phyloP scores from a whole-genome alignment of 1,284 basidiomycete genomes.

The Ceratobasidium theobromae region DNA sequence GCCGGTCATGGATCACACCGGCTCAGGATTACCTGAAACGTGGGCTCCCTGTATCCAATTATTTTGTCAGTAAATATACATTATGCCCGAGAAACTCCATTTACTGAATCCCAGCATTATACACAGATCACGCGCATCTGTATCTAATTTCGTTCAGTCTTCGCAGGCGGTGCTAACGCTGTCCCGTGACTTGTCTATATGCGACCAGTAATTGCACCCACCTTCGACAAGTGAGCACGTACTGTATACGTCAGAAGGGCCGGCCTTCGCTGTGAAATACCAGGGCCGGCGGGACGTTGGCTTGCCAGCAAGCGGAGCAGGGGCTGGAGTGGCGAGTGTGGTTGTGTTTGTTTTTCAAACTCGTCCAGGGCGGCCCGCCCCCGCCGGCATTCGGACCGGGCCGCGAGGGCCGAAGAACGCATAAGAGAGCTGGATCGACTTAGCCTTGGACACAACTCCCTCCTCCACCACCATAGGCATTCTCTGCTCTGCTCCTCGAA shows the following conservation, averaged over 20 bases:
- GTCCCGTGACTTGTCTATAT: conserved; percentile 13
- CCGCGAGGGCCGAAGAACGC: conserved; percentile 19
- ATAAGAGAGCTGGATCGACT: conserved; percentile 26
- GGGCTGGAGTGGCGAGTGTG: conserved; percentile 4
- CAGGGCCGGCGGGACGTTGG: conserved; percentile 15
- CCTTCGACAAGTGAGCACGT: not conserved
- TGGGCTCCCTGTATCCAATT: not conserved
- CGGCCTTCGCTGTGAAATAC: conserved; percentile 4
- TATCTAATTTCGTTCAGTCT: conserved; percentile 4
- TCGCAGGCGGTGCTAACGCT: not conserved
- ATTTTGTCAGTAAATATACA: not conserved
- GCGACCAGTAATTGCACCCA: not conserved
- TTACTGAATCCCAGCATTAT: not conserved
- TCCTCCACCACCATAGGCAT: conserved; percentile 27
- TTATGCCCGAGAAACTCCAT: not conserved
- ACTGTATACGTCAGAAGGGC: not conserved
- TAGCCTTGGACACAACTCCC: conserved; percentile 6
- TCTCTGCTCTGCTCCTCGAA: conserved; percentile 18
- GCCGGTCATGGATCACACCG: no score
- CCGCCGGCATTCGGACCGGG: conserved; percentile 21
- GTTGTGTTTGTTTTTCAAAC: not conserved
- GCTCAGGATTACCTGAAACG: not conserved
- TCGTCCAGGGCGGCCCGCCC: conserved; percentile 13
- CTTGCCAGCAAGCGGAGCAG: conserved; percentile 5
- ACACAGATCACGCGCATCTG: not conserved